A percentile compares a stretch with the other conserved stretches of the same genome.
phyloP scores from a whole-genome alignment of 345 rosid species.

The Punica granatum region DNA sequence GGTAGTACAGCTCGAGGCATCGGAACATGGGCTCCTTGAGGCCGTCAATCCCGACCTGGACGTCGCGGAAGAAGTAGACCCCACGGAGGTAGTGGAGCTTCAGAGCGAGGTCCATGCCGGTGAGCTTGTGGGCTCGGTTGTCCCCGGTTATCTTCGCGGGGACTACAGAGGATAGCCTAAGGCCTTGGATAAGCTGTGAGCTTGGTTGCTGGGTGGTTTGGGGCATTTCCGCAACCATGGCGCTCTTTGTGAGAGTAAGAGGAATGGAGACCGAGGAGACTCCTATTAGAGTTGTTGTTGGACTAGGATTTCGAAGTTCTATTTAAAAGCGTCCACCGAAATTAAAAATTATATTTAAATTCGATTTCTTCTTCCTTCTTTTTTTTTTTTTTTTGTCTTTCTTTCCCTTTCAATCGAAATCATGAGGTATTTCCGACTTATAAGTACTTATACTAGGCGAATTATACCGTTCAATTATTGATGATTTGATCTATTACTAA shows the following conservation, averaged over 20 bases:
- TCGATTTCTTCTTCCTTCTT: no score
- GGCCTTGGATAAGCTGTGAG: conserved; percentile 16
- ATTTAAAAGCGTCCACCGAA: no score
- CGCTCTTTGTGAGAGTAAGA: background rate
- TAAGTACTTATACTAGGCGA: no score
- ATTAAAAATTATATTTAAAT: no score
- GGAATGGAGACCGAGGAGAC: no score
- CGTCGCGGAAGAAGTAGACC: conserved; percentile 48
- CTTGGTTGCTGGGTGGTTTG: background rate
- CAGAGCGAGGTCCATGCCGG: conserved; percentile 57
- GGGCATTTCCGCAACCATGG: background rate
- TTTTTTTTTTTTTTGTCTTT: no score
- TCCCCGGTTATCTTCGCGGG: conserved; percentile 41
- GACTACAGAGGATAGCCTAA: conserved; percentile 51
- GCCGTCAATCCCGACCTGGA: conserved; percentile 26
- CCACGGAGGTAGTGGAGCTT: conserved; percentile 69
- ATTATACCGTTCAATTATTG: no score
- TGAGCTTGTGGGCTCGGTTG: conserved; percentile 30
- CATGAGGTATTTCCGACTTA: no score
- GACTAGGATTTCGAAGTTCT: no score
- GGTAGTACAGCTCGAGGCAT: conserved; percentile 28
- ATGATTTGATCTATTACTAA: no score
- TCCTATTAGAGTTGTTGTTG: no score
- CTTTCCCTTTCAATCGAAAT: no score
- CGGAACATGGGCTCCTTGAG: conserved; percentile 41